These are phyloP conservation scores for Phaffomyces antillensis DNA, from an alignment of 805 yeast genomes.

Conservation along the genomic window DNA sequence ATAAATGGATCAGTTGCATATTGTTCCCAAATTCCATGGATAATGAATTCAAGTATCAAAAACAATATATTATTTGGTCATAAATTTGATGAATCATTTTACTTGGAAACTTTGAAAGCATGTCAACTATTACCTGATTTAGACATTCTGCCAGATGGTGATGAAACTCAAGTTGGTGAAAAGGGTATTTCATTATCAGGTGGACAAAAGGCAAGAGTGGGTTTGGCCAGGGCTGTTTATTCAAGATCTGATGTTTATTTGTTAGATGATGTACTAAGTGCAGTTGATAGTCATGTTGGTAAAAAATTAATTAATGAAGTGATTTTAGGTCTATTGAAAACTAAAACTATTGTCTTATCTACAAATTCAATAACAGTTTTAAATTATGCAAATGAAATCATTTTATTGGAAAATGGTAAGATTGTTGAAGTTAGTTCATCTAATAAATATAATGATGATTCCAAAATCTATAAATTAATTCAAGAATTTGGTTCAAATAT, in stretches of 20 bases:
- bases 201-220: constrained; percentile 94
- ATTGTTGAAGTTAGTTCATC: constrained; percentile 61
- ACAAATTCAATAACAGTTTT: constrained; percentile 83
- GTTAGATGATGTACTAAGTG: constrained; percentile 88
- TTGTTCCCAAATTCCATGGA: constrained; percentile 94
- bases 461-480: constrained; percentile 48
- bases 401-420: constrained; percentile 63
- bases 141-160: constrained; percentile 79
- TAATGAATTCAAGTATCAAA: constrained; percentile 86
- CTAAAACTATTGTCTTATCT: constrained; percentile 73
- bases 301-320: constrained; percentile 77
- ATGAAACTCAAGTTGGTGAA: constrained; percentile 87
- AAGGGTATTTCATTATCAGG: constrained; percentile 95
- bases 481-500: constrained; percentile 57
- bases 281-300: constrained; percentile 97
- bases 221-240: constrained; percentile 93
- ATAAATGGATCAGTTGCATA: constrained; percentile 79
- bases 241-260: constrained; percentile 88
- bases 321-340: constrained; percentile 71
- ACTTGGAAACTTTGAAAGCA: constrained; percentile 72
- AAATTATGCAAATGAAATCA: constrained; percentile 62
- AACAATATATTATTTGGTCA: constrained; percentile 91
- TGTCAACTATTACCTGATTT: constrained; percentile 84
- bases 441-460: constrained; percentile 30
- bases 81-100: constrained; percentile 72